Evolutionary conservation across 306 rosid species (phyloP).

Genomic region (Hippophae rhamnoides): DNA sequence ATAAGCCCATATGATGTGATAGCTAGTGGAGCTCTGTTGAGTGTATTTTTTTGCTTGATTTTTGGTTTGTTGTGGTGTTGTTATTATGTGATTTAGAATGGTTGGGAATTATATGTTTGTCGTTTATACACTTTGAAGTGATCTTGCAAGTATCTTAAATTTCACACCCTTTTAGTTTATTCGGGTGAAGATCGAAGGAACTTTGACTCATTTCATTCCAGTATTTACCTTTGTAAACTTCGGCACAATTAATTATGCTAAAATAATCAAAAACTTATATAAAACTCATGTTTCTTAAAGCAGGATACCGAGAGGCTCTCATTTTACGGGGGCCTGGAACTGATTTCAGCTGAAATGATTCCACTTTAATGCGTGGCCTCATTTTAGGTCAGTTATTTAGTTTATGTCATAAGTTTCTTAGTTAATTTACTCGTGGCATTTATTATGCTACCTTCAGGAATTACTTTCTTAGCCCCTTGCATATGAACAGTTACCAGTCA

Average conservation of each 20-base stretch:
- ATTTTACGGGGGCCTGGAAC: conserved; percentile 54
- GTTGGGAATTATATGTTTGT: conserved; percentile 8
- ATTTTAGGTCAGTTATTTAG: conserved; percentile 71
- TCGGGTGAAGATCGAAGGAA: conserved; percentile 30
- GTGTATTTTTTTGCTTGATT: neutral
- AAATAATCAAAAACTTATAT: conserved; percentile 45
- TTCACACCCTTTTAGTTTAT: conserved; percentile 17
- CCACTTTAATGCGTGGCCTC: conserved; percentile 70
- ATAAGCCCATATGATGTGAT: neutral
- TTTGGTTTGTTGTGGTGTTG: too few species aligned
- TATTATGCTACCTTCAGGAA: conserved; percentile 38
- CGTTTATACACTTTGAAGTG: neutral
- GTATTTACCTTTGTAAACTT: conserved; percentile 45
- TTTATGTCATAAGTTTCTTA: conserved; percentile 36
- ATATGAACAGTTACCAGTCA: conserved; percentile 25
- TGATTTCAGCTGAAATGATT: conserved; percentile 66
- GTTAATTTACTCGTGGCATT: conserved; percentile 42
- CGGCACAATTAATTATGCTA: conserved; percentile 38
- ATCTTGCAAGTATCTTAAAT: conserved; percentile 3
- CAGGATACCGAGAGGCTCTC: conserved; percentile 69
- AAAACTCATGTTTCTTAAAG: conserved; percentile 59
- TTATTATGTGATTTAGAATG: neutral
- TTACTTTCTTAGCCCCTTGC: conserved; percentile 32
- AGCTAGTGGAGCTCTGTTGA: neutral
- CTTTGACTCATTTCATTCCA: conserved; percentile 45